Evolutionary conservation across 495 filamentous ascomycete genomes (phyloP), one percentile per base, ranked within the genome.

Genomic region (Trichocladium antarcticum): DNA sequence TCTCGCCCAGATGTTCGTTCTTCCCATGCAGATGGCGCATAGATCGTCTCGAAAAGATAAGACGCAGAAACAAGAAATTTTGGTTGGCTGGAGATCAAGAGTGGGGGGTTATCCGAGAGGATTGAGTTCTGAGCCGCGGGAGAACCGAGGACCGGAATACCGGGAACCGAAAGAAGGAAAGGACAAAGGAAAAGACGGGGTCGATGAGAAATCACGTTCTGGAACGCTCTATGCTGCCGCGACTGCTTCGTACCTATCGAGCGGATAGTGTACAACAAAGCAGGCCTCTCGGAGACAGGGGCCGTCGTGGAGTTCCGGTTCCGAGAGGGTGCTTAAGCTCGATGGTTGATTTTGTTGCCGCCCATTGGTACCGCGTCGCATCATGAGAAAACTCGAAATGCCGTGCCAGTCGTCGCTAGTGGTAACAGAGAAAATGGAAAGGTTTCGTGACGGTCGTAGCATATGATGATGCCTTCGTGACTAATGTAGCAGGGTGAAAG

Each of bases 241-340:
- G 36, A 53, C 50, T 38, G 28, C 42, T 21, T 24, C 42, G 27
- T 39, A 51, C 44, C 54, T 42, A 59, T 57, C 61, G 61, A 61
- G 61, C 54, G 55, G 50, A 55, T 64, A 65, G 56, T 65, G 62
- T 65, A 65, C 60, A 65, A 65, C 62, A 59, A 61, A 65, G 62
- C 56, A 49, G 46, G 37, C 44, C 53, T 40, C 43, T 37, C 34
- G 51, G 37, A 54, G 43, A 34, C 20, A 44, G 24, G 31, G n/a
- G 24, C 37, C 49, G 34, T 51, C 48, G 37, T 47, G 16, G 52
- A n/a, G n/a, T n/a, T n/a, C n/a, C n/a, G n/a, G 45, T 49, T 22
- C 49, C 41, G 50, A 43, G 37, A n/a, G 37, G 19, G 40, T 32
- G 49, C 56, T 58, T 55, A 55, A 45, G 54, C 56, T 62, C 59